Percentiles rank a stretch among this genome's conserved stretches.
Evolutionary conservation across 768 basidiomycete genomes (phyloP).

Genomic region (Mycena amicta): DNA sequence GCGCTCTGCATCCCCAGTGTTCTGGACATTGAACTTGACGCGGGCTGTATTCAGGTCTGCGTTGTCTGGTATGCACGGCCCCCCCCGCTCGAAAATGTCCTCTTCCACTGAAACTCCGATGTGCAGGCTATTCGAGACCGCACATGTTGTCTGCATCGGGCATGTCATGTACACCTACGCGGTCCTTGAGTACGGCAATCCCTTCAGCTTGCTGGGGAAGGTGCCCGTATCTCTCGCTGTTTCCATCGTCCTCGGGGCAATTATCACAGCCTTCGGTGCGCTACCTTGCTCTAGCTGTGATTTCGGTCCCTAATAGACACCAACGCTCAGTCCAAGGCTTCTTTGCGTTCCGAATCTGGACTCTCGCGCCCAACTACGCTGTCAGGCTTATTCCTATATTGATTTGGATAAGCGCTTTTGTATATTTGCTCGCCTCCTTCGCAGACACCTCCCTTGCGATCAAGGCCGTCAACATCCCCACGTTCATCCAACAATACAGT

Average conservation of each 20-base stretch:
- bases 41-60: neutral
- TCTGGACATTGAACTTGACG: neutral
- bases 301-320: too few species aligned
- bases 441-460: neutral
- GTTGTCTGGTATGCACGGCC: conserved; percentile 6
- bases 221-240: neutral
- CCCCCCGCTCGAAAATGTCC: too few species aligned
- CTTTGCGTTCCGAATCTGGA: conserved; percentile 4
- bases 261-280: neutral
- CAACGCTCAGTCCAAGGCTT: conserved; percentile 1
- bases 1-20: too few species aligned
- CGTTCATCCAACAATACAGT: neutral
- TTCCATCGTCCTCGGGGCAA: neutral
- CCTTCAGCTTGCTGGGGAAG: neutral
- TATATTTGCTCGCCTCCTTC: neutral
- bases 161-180: conserved; percentile 1
- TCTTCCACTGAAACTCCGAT: too few species aligned
- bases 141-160: conserved; percentile 4
- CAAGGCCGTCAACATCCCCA: neutral
- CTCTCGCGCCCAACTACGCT: neutral
- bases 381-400: neutral
- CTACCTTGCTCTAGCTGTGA: neutral
- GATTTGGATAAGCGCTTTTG: neutral
- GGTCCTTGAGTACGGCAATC: neutral
- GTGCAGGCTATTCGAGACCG: conserved; percentile 5